Conservation (phyloP, 1,139 yeast species). For the Candida glucosophila region DNA sequence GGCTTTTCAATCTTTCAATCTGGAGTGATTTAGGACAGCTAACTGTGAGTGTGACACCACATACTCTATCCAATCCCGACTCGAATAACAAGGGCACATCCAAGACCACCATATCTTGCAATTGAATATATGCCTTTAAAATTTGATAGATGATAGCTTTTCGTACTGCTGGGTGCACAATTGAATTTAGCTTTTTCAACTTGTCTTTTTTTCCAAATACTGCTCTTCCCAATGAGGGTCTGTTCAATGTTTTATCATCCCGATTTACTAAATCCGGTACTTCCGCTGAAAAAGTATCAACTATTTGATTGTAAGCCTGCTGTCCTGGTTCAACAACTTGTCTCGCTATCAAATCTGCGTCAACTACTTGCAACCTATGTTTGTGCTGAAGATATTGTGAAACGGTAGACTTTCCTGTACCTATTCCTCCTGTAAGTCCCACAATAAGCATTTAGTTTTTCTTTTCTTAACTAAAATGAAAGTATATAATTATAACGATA, state of each 20-base stretch:
- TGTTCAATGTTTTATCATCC: conserved; percentile 46
- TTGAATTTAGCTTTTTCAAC: conserved; percentile 50
- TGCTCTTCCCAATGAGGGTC: conserved; percentile 68
- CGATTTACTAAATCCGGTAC: conserved; percentile 46
- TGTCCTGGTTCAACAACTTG: conserved; percentile 79
- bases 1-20: conserved; percentile 45
- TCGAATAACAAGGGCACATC: conserved; percentile 92
- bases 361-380: conserved; percentile 55
- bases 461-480: no score
- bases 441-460: conserved; percentile 81
- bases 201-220: conserved; percentile 65
- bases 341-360: conserved; percentile 85
- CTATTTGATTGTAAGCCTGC: conserved; percentile 58
- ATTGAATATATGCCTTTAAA: conserved; percentile 44
- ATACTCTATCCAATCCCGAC: conserved; percentile 56
- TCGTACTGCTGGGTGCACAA: conserved; percentile 88
- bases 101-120: conserved; percentile 50
- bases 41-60: conserved; percentile 69
- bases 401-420: conserved; percentile 92
- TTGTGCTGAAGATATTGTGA: conserved; percentile 48
- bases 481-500: no score
- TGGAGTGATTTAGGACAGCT: conserved; percentile 53
- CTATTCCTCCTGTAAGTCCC: conserved; percentile 95
- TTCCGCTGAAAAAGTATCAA: conserved; percentile 45
- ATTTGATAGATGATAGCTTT: conserved; percentile 55